Percentiles rank a stretch among this genome's conserved stretches.
Evolutionary conservation across 345 rosid genomes (phyloP).

Genomic region (sweet orange (Citrus sinensis)): DVS_A1.0 CM039162.1:16274001-16274500

Average conservation of each 20-base stretch:
- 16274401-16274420: neutral
- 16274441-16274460: neutral
- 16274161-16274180: neutral
- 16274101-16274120: neutral
- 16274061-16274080: neutral
- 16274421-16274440: neutral
- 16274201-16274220: neutral
- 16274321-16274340: conserved; percentile 11
- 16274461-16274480: conserved; percentile 1
- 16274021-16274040: neutral
- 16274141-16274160: neutral
- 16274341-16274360: neutral
- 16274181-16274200: neutral
- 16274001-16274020: neutral
- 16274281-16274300: conserved; percentile 85
- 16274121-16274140: neutral
- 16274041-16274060: neutral
- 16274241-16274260: conserved; percentile 71
- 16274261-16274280: conserved; percentile 94
- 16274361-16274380: neutral
- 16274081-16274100: neutral
- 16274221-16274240: conserved; percentile 14
- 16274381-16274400: neutral
- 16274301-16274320: conserved; percentile 65
- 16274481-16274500: neutral